Conservation (phyloP, 192 early-diverging fungal species). For the Backusella luteola region DNA sequence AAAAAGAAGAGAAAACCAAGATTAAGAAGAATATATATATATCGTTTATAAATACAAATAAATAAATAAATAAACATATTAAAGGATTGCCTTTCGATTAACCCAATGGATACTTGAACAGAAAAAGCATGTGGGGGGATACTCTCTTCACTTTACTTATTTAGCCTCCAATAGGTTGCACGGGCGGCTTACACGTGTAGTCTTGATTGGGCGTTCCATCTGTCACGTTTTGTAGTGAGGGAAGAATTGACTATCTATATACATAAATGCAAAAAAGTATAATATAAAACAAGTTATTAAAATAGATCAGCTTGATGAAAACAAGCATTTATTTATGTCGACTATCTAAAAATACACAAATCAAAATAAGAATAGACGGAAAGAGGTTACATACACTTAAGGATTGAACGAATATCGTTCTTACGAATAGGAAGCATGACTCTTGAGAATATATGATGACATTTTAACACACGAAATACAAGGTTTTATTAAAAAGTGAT, state of each 20-base stretch:
- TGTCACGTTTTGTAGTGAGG: conserved; percentile 15
- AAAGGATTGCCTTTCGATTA: background rate
- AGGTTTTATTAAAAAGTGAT: background rate
- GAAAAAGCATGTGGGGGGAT: background rate
- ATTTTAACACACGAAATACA: background rate
- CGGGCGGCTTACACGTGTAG: background rate
- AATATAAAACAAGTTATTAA: background rate
- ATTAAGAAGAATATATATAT: background rate
- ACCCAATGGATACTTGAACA: background rate
- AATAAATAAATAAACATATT: background rate
- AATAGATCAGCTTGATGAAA: background rate
- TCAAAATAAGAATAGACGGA: background rate
- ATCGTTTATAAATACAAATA: background rate
- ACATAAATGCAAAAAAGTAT: background rate
- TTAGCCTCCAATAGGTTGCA: conserved; percentile 1
- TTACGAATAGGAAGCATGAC: too few species aligned
- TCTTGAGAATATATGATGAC: too few species aligned
- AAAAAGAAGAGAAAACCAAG: background rate
- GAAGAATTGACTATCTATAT: background rate
- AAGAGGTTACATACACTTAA: background rate
- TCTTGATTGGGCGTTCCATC: conserved; percentile 10
- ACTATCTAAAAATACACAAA: background rate
- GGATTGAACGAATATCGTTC: too few species aligned
- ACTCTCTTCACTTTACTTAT: background rate
- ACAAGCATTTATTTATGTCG: background rate